Percentiles rank a stretch among this genome's conserved stretches.
These are phyloP conservation scores for Candida pini DNA, from an alignment of 805 yeast species.

Conservation along the genomic window DNA sequence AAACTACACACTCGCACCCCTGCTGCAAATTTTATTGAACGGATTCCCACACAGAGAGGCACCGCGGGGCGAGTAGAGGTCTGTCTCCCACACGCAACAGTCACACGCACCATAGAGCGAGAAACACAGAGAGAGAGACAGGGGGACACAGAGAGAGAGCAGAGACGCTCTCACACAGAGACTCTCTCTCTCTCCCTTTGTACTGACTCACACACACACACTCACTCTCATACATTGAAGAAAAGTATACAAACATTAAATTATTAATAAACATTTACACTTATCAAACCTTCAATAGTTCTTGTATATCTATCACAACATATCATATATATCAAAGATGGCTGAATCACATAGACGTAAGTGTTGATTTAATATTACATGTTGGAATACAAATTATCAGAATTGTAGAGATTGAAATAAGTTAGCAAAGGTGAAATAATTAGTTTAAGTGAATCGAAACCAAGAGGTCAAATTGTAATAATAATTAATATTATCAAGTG, in stretches of 20 bases:
- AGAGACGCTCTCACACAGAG: too few relatives aligned
- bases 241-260: not conserved
- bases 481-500: too few relatives aligned
- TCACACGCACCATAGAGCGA: too few relatives aligned
- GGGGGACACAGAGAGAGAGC: too few relatives aligned
- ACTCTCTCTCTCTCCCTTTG: not conserved
- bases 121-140: too few relatives aligned
- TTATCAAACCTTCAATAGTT: not conserved
- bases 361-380: slow-evolving; percentile 34
- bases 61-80: too few relatives aligned
- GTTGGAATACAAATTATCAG: not conserved
- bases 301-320: not conserved
- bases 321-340: slow-evolving; percentile 45
- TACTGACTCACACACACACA: not conserved
- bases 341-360: slow-evolving; percentile 98
- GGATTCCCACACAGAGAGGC: too few relatives aligned
- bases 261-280: not conserved
- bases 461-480: too few relatives aligned
- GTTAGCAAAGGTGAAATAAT: not conserved
- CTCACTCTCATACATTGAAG: not conserved
- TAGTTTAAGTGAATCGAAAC: too few relatives aligned
- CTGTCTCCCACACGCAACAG: too few relatives aligned
- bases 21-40: too few relatives aligned
- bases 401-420: slow-evolving; percentile 1
- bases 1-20: too few relatives aligned